phyloP scores from a whole-genome alignment of 257 asterid species.

The Rhazya stricta region DNA sequence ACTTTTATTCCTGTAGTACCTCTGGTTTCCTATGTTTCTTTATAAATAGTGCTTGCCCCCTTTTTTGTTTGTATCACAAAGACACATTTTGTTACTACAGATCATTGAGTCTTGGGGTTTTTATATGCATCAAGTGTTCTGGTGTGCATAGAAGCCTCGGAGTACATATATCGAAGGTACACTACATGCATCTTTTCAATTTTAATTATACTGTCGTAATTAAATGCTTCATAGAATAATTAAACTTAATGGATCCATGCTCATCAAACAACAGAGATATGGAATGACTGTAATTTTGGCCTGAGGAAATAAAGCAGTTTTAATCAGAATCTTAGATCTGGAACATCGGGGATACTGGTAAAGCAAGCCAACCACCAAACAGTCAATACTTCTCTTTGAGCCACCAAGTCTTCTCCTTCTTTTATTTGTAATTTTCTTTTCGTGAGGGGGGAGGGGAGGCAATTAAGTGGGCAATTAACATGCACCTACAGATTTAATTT shows the following conservation, averaged over 20 bases:
- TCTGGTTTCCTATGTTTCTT: slow-evolving; percentile 10
- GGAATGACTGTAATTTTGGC: neutral
- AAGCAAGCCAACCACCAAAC: neutral
- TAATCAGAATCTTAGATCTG: neutral
- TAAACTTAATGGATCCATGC: neutral
- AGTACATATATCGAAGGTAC: slow-evolving; percentile 85
- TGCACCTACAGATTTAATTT: neutral
- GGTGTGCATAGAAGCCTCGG: slow-evolving; percentile 96
- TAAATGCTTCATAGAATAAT: neutral
- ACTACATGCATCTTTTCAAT: neutral
- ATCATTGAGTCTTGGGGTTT: slow-evolving; percentile 66
- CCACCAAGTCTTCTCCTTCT: neutral
- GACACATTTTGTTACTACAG: slow-evolving; percentile 39
- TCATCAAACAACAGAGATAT: neutral
- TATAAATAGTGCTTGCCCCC: neutral
- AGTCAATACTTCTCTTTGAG: neutral
- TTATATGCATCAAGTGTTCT: slow-evolving; percentile 88
- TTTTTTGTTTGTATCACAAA: neutral
- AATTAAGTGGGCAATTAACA: neutral
- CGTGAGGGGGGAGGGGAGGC: too few species aligned
- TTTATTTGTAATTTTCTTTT: too few species aligned
- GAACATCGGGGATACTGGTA: neutral
- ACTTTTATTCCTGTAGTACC: neutral
- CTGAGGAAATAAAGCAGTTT: neutral
- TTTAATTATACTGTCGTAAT: neutral